Base-by-base conservation (phyloP, 2,329 filamentous ascomycete species). In the Fusarium bactridioides region DNA sequence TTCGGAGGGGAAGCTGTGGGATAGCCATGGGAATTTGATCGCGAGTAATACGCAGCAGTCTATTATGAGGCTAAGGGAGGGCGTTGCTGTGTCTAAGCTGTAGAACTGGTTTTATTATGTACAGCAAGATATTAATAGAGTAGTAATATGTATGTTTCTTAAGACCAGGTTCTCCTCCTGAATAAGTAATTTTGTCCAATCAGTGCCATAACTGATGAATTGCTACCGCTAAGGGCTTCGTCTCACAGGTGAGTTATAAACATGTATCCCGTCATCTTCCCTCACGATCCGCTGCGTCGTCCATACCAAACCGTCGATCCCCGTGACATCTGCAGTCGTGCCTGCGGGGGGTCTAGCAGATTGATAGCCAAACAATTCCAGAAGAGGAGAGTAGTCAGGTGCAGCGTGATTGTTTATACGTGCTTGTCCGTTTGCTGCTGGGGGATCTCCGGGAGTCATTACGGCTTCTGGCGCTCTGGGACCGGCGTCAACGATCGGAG, bases 21-120 rank as follows among this genome's bases (percentile, higher is more conserved):
- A 87, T 74, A 78, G 79, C 59, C 61, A 80, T 40, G 85, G 86
- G 0, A 81, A 78, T 44, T 72, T 86, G 70, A 77, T 87, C 2
- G 86, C 85, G 19, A 80, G 74, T 47, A 86, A 86, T 83, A 85
- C 82, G 15, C 86, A 88, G 78, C 84, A 86, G 78, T 80, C 76
- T 11, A 83, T 83, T 38, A 59, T 83, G 72, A 59, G 81, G 15
- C 37, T 74, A 18, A 67, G 40, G 8, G 59, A 71, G 27, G 74
- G 38, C 0, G 50, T 57, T 25, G 35, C 15, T 19, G n/a, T 23
- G 9, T 35, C 74, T 0, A 76, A 74, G 31, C 41, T 76, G 2
- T 69, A 31, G 66, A 21, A 10, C 0, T 27, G 13, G 12, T 2
- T 5, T 18, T 0, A 27, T 0, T 54, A 33, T 60, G 8, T 33